Base-by-base conservation (phyloP, 2,329 filamentous ascomycete genomes). In the Daldinia eschscholtzii region DNA sequence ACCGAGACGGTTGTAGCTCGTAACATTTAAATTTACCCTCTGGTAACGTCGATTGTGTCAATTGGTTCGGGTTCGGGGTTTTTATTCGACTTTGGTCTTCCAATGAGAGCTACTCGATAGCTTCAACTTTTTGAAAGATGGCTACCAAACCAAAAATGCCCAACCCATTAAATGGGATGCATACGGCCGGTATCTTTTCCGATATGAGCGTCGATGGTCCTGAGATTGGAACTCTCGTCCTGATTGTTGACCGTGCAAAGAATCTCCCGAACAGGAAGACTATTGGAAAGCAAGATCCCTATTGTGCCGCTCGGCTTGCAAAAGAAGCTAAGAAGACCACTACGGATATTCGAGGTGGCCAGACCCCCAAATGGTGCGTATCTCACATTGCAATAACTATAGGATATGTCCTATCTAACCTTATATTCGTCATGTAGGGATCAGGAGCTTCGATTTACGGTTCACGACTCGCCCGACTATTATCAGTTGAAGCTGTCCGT, bases 301-400 rank as follows among this genome's bases (percentile, higher is more conserved):
- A 98, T 81, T 98, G 94, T 81, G 96, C 96, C 41, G 94, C 94
- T 35, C 87, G 96, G 61, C 83, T 99, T 52, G 96, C 95, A 37
- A 99, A 99, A 81, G 94, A 98, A 81, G 96, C 96, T 55, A 97
- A 97, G 84, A 98, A 98, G 86, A 99, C 96, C 2, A 91, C 92
- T 44, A 98, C 95, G 4, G 96, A 99, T 81, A 90, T 95, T 75
- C 88, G 96, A 77, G 96, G 96, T 71, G 96, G 96, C 46, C 96
- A 99, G 82, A 98, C 96, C 42, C 96, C 96, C 6, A 91, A 88
- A 87, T 99, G 96, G 96, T 98, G 88, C 79, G 89, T 80, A 61
- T 57, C 56, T 13, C 35, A 66, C 15, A 30, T 33, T 26, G 39
- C 9, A 41, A 46, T 48, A 15, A 7, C 59, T 35, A 37, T 35